These are phyloP conservation scores for Colletotrichum sojae DNA, from an alignment of 2,329 filamentous ascomycete genomes.

Conservation along the genomic window DNA sequence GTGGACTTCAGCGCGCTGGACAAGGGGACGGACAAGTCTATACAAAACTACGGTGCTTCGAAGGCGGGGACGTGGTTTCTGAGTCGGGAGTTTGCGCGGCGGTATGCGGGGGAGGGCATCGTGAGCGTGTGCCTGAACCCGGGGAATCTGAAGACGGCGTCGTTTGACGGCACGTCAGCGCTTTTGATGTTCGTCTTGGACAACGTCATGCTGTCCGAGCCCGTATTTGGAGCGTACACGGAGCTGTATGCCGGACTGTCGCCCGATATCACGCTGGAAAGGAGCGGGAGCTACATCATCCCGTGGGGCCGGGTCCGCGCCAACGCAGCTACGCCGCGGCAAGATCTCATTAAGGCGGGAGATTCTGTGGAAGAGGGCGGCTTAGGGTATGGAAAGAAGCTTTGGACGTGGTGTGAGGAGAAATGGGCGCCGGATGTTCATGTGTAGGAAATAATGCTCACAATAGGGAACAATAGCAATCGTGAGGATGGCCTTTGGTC, in stretches of 20 bases:
- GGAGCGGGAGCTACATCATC: slow-evolving; percentile 48
- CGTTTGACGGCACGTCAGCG: slow-evolving; percentile 40
- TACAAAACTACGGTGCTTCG: slow-evolving; percentile 49
- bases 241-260: slow-evolving; percentile 57
- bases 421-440: slow-evolving; percentile 11
- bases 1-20: slow-evolving; percentile 47
- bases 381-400: not conserved
- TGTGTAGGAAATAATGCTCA: not conserved
- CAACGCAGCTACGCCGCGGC: slow-evolving; percentile 3
- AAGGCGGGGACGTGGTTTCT: slow-evolving; percentile 55
- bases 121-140: slow-evolving; percentile 52
- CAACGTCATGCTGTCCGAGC: slow-evolving; percentile 47
- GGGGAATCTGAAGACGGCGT: slow-evolving; percentile 50
- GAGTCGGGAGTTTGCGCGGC: slow-evolving; percentile 48
- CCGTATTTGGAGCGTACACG: slow-evolving; percentile 56
- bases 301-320: slow-evolving; percentile 48
- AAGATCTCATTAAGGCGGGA: slow-evolving; percentile 9
- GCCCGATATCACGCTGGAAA: slow-evolving; percentile 50
- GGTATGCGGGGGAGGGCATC: slow-evolving; percentile 44
- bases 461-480: too few species aligned
- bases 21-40: slow-evolving; percentile 42
- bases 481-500: too few species aligned
- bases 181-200: slow-evolving; percentile 41
- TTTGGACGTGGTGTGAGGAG: slow-evolving; percentile 19
- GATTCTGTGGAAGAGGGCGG: not conserved